Conservation (phyloP, 2,329 filamentous ascomycete genomes). For the Diaporthe sp. region DNA sequence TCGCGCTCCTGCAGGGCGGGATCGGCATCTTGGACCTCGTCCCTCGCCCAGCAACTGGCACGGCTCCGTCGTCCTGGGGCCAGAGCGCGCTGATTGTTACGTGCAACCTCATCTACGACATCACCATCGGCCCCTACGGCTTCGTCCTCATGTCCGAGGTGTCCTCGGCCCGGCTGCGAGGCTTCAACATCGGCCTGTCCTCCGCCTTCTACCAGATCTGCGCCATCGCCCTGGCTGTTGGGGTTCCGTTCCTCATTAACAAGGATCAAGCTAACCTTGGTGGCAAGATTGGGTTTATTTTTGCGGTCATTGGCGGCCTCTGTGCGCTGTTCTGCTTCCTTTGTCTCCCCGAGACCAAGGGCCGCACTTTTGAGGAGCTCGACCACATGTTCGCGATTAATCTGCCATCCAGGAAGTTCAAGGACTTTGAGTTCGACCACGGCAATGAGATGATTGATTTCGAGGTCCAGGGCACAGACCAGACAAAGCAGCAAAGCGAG, state of each 20-base stretch:
- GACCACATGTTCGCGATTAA: slow-evolving; percentile 34
- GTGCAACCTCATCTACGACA: slow-evolving; percentile 45
- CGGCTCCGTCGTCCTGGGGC: slow-evolving; percentile 49
- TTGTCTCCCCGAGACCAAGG: slow-evolving; percentile 39
- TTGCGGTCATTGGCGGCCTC: slow-evolving; percentile 45
- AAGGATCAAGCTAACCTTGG: slow-evolving; percentile 50
- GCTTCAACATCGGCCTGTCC: slow-evolving; percentile 44
- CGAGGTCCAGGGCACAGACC: neutral
- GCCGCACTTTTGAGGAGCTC: slow-evolving; percentile 39
- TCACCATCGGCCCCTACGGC: slow-evolving; percentile 43
- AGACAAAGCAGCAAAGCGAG: neutral
- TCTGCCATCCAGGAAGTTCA: slow-evolving; percentile 33
- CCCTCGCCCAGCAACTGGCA: slow-evolving; percentile 48
- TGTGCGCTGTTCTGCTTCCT: slow-evolving; percentile 49
- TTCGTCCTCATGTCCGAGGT: slow-evolving; percentile 43
- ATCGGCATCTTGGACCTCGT: slow-evolving; percentile 57
- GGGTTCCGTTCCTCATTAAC: slow-evolving; percentile 54
- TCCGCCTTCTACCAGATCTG: slow-evolving; percentile 45
- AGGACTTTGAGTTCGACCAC: slow-evolving; percentile 4
- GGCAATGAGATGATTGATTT: neutral
- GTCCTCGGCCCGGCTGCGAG: slow-evolving; percentile 41
- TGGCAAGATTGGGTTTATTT: slow-evolving; percentile 52
- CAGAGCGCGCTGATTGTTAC: slow-evolving; percentile 54
- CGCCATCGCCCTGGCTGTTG: slow-evolving; percentile 50
- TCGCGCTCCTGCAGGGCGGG: slow-evolving; percentile 52